These are phyloP conservation scores for Mycena indigotica DNA, from an alignment of 768 basidiomycete genomes.

Conservation along the genomic window DNA sequence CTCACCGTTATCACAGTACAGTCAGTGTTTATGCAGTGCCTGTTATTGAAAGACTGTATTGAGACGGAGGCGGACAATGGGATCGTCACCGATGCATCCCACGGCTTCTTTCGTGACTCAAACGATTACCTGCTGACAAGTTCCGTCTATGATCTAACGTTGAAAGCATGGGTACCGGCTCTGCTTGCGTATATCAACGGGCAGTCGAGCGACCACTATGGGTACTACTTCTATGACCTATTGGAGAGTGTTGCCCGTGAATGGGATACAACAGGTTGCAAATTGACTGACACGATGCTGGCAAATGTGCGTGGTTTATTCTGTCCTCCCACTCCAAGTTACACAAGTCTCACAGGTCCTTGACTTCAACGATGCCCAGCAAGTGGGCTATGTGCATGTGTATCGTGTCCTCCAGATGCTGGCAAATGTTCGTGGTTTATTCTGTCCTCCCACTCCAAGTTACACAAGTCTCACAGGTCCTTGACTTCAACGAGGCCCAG, in stretches of 20 bases:
- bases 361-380: slow-evolving; percentile 39
- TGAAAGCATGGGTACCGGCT: slow-evolving; percentile 36
- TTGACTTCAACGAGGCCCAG: slow-evolving; percentile 40
- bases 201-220: slow-evolving; percentile 31
- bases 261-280: slow-evolving; percentile 11
- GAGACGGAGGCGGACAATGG: slow-evolving; percentile 31
- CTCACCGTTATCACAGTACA: slow-evolving; percentile 22
- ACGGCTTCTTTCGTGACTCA: slow-evolving; percentile 33
- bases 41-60: slow-evolving; percentile 10
- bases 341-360: slow-evolving; percentile 27
- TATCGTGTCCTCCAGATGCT: slow-evolving; percentile 33
- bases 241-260: slow-evolving; percentile 30
- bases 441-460: no score
- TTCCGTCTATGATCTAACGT: slow-evolving; percentile 28
- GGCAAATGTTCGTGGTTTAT: no score
- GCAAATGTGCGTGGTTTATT: slow-evolving; percentile 7
- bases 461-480: slow-evolving; percentile 24
- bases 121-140: slow-evolving; percentile 34
- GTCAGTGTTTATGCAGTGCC: slow-evolving; percentile 19
- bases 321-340: no score
- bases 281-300: slow-evolving; percentile 3
- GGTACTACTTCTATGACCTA: slow-evolving; percentile 32
- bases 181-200: slow-evolving; percentile 38
- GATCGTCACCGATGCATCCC: slow-evolving; percentile 37
- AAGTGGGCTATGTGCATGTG: slow-evolving; percentile 30